Conservation (phyloP, 768 basidiomycete species). For the Leccinum variicolor region DNA sequence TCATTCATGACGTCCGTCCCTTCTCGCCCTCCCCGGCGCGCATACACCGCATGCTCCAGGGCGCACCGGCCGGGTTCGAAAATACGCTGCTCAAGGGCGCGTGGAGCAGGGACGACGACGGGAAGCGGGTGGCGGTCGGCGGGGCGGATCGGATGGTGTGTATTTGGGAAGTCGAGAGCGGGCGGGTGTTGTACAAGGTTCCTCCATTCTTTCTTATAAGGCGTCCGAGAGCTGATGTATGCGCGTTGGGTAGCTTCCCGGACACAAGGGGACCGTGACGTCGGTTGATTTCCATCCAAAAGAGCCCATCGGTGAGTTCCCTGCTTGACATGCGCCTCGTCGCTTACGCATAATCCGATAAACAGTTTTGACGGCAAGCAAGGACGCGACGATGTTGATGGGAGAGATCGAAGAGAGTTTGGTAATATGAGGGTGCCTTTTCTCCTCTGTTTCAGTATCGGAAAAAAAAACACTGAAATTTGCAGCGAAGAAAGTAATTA, state of each 20-base stretch:
- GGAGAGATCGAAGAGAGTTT: slow-evolving; percentile 82
- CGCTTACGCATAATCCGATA: slow-evolving; percentile 2
- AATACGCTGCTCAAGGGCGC: slow-evolving; percentile 76
- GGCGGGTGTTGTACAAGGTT: slow-evolving; percentile 77
- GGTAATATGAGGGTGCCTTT: slow-evolving; percentile 32
- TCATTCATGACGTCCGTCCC: slow-evolving; percentile 91
- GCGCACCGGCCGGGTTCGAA: slow-evolving; percentile 95
- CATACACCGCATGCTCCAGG: slow-evolving; percentile 73
- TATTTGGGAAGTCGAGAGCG: slow-evolving; percentile 84
- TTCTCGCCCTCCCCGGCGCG: slow-evolving; percentile 85
- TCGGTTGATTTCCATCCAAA: slow-evolving; percentile 95
- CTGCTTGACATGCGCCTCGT: not conserved
- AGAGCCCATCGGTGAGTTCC: slow-evolving; percentile 81
- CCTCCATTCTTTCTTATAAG: slow-evolving; percentile 3
- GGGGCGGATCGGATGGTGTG: slow-evolving; percentile 86
- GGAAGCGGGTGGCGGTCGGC: slow-evolving; percentile 79
- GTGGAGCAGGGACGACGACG: slow-evolving; percentile 87
- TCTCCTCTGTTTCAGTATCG: not conserved
- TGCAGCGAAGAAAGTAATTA: slow-evolving; percentile 1
- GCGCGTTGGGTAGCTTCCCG: slow-evolving; percentile 67
- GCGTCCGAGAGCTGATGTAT: not conserved
- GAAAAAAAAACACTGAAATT: not conserved
- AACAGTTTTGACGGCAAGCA: slow-evolving; percentile 85
- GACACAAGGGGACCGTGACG: slow-evolving; percentile 95
- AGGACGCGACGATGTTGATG: slow-evolving; percentile 88